phyloP scores from a whole-genome alignment of 1,284 basidiomycete genomes.

The Ustilago trichophora region DNA sequence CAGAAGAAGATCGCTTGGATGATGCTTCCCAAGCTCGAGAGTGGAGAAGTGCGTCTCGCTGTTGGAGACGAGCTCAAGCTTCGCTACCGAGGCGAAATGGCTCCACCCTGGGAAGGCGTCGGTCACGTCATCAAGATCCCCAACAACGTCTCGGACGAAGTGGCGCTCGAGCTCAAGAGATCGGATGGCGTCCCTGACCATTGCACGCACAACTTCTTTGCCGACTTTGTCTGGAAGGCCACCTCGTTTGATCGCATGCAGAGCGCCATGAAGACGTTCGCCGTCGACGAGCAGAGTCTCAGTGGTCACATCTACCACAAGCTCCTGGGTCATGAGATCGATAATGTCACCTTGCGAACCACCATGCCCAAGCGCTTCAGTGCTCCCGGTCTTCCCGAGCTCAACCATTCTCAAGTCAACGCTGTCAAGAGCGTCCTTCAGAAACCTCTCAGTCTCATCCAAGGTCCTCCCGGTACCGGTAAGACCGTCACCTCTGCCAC shows the following conservation, averaged over 20 bases:
- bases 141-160: constrained; percentile 99
- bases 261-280: constrained; percentile 98
- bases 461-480: constrained; percentile 95
- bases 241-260: constrained; percentile 99
- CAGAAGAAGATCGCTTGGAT: constrained; percentile 99
- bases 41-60: constrained; percentile 93
- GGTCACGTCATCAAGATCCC: constrained; percentile 99
- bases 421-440: constrained; percentile 98
- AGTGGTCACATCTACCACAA: constrained; percentile 99
- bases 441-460: constrained; percentile 94
- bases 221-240: constrained; percentile 99
- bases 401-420: constrained; percentile 99
- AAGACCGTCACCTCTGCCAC: constrained; percentile 99
- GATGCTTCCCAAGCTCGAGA: constrained; percentile 92
- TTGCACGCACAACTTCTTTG: constrained; percentile 91
- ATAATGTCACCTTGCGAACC: constrained; percentile 82
- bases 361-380: constrained; percentile 97
- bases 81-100: constrained; percentile 85
- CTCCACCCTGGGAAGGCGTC: constrained; percentile 86
- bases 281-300: constrained; percentile 98
- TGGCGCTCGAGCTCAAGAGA: constrained; percentile 88
- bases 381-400: constrained; percentile 93
- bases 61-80: constrained; percentile 95
- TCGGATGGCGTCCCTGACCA: constrained; percentile 95
- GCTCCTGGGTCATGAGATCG: constrained; percentile 90